These are phyloP conservation scores for Saturnispora galanensis DNA, from an alignment of 805 yeast genomes.

Conservation along the genomic window DNA sequence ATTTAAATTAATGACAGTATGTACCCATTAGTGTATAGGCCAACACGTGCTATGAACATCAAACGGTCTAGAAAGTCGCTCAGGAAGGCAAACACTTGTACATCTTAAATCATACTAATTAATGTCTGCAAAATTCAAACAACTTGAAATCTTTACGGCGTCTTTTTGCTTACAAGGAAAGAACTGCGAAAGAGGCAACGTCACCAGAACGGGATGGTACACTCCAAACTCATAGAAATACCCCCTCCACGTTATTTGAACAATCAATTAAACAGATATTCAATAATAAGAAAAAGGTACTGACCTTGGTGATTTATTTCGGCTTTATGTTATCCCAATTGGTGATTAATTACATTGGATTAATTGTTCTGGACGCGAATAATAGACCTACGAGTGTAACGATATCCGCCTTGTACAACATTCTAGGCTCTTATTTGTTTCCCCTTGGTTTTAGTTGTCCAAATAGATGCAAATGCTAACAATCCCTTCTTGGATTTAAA, in stretches of 20 bases:
- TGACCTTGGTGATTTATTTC: conserved; percentile 16
- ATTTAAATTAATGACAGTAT: too few relatives aligned
- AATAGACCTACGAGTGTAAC: conserved; percentile 18
- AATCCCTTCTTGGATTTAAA: conserved; percentile 19
- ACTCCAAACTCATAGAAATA: not conserved
- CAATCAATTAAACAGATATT: conserved; percentile 21
- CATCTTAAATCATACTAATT: too few relatives aligned
- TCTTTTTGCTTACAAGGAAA: not conserved
- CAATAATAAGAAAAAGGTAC: conserved; percentile 15
- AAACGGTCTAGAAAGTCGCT: too few relatives aligned
- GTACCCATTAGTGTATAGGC: too few relatives aligned
- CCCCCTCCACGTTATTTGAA: conserved; percentile 4
- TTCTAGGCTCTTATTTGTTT: conserved; percentile 21
- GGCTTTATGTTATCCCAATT: conserved; percentile 21
- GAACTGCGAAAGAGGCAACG: not conserved
- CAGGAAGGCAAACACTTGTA: too few relatives aligned
- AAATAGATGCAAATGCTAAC: conserved; percentile 18
- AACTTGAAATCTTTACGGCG: too few relatives aligned
- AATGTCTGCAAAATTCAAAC: too few relatives aligned
- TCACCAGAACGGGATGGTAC: not conserved
- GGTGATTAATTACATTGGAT: conserved; percentile 21
- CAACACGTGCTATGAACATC: too few relatives aligned
- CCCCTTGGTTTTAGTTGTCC: conserved; percentile 17
- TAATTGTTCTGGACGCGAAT: conserved; percentile 20
- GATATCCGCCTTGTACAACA: conserved; percentile 18